A percentile compares a stretch with the other conserved stretches of the same genome.
Conservation (phyloP, 2,329 filamentous ascomycete genomes). For the Alternaria brassicicola region DNA sequence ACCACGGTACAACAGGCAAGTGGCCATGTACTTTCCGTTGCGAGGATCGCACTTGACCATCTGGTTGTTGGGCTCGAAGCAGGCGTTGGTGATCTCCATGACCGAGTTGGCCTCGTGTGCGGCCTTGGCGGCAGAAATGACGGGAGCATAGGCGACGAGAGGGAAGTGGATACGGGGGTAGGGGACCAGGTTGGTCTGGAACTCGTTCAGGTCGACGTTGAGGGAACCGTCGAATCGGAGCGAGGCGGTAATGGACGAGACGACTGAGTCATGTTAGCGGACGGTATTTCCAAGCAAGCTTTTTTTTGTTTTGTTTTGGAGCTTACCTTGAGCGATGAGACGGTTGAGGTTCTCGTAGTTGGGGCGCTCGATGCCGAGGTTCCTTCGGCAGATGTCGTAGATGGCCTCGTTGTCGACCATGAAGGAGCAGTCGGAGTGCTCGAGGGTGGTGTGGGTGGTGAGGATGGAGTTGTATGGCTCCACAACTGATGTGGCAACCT, state of each 20-base stretch:
- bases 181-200: conserved; percentile 99
- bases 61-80: conserved; percentile 99
- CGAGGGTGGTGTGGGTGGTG: conserved; percentile 97
- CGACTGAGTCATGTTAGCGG: conserved; percentile 63
- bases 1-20: conserved; percentile 95
- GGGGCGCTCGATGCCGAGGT: conserved; percentile 94
- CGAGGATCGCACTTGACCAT: conserved; percentile 99
- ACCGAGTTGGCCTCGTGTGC: conserved; percentile 98
- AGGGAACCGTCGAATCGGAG: conserved; percentile 98
- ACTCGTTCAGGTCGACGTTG: conserved; percentile 99
- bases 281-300: neutral
- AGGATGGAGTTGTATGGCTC: conserved; percentile 99
- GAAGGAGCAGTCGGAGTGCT: conserved; percentile 99
- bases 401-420: conserved; percentile 99
- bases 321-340: conserved; percentile 89
- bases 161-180: conserved; percentile 99
- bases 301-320: neutral
- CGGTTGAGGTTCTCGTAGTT: conserved; percentile 99
- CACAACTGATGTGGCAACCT: conserved; percentile 95
- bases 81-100: conserved; percentile 97
- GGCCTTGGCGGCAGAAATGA: conserved; percentile 93
- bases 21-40: conserved; percentile 99
- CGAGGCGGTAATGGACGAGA: conserved; percentile 97
- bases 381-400: conserved; percentile 98
- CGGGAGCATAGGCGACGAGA: conserved; percentile 92